These are phyloP conservation scores for Knufia fluminis DNA, from an alignment of 2,329 filamentous ascomycete genomes.

Conservation along the genomic window DNA sequence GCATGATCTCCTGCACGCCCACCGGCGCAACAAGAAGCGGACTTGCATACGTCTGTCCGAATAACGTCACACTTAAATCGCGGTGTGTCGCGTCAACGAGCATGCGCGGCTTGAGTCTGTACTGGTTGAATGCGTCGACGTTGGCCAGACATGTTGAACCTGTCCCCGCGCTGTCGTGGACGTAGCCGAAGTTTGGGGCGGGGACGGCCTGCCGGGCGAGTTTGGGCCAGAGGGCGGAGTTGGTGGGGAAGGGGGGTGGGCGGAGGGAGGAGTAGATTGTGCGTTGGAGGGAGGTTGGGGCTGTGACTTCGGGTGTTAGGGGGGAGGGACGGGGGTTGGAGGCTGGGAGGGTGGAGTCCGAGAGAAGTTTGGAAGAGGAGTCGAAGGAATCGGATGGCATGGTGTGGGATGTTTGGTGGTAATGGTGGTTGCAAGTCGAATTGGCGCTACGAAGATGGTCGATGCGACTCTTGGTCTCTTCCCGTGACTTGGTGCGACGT, in stretches of 20 bases:
- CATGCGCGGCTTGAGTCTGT: slow-evolving; percentile 25
- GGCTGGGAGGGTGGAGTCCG: background rate
- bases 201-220: slow-evolving; percentile 43
- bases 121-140: slow-evolving; percentile 25
- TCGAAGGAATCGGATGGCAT: background rate
- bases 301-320: slow-evolving; percentile 13
- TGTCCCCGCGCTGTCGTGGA: slow-evolving; percentile 46
- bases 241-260: slow-evolving; percentile 45
- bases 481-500: too few species aligned
- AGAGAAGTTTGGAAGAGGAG: too few species aligned
- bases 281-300: slow-evolving; percentile 19
- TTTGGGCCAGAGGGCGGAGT: slow-evolving; percentile 46
- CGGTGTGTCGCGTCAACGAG: slow-evolving; percentile 31
- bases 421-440: too few species aligned
- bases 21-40: slow-evolving; percentile 58
- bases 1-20: slow-evolving; percentile 59
- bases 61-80: slow-evolving; percentile 42
- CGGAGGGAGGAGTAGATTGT: slow-evolving; percentile 20
- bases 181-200: slow-evolving; percentile 48
- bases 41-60: slow-evolving; percentile 38
- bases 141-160: slow-evolving; percentile 26
- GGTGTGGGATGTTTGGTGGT: background rate
- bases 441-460: too few species aligned
- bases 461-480: too few species aligned
- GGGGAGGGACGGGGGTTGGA: background rate